Base-by-base conservation (phyloP, 805 yeast genomes). In the Jamesozyma rosinii region DNA sequence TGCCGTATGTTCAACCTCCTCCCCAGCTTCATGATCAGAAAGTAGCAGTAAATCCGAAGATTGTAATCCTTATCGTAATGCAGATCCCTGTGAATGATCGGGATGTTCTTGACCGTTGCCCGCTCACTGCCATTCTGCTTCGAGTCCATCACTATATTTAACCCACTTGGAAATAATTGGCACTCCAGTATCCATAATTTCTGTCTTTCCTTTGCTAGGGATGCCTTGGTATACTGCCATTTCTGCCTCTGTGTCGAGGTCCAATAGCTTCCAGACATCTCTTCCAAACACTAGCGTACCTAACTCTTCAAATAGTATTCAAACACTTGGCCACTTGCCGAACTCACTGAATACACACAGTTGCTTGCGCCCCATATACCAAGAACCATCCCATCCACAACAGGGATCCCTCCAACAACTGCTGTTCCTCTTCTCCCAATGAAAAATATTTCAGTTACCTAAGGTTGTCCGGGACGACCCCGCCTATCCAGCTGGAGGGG, bases 261-360 rank as follows among this genome's bases (percentile, higher is more conserved):
- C 95, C 95, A 86, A 61, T 80, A 89, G 58, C 83, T 83, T 0
- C 95, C 95, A 2, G 92, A 79, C 95, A 67, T 65, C 10, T 24
- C 10, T 24, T n/a, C n/a, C n/a, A n/a, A n/a, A n/a, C n/a, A n/a
- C n/a, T n/a, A n/a, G n/a, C n/a, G n/a, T n/a, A n/a, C n/a, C n/a
- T n/a, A n/a, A n/a, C n/a, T n/a, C n/a, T n/a, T n/a, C n/a, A n/a
- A n/a, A n/a, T n/a, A n/a, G n/a, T n/a, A n/a, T n/a, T n/a, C n/a
- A n/a, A n/a, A n/a, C n/a, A n/a, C n/a, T n/a, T n/a, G n/a, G n/a
- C n/a, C n/a, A n/a, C n/a, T n/a, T n/a, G n/a, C n/a, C n/a, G n/a
- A n/a, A n/a, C n/a, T n/a, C n/a, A n/a, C n/a, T n/a, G n/a, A n/a
- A n/a, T n/a, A n/a, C n/a, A n/a, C n/a, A n/a, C n/a, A n/a, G n/a